These are phyloP conservation scores for Hymenoscyphus albidus DNA, from an alignment of 2,329 filamentous ascomycete species.

Conservation along the genomic window DNA sequence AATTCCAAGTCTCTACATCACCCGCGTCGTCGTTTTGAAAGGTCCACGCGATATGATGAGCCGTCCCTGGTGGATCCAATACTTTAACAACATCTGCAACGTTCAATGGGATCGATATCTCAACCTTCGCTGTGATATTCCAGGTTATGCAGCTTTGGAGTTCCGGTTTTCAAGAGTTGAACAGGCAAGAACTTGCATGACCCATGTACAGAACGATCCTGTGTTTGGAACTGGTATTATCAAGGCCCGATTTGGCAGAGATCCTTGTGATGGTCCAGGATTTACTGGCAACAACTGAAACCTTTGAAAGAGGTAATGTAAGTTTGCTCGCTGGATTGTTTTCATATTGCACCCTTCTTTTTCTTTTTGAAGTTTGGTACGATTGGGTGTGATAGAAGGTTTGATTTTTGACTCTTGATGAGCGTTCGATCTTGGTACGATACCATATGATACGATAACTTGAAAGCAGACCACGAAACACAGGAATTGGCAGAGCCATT, in stretches of 20 bases:
- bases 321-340: background rate
- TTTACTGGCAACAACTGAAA: background rate
- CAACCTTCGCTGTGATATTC: background rate
- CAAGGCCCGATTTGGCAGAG: background rate
- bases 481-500: background rate
- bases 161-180: conserved; percentile 4
- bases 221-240: background rate
- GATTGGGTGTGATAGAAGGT: background rate
- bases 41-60: background rate
- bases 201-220: background rate
- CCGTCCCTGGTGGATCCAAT: background rate
- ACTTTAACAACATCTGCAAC: conserved; percentile 2
- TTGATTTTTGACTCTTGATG: conserved; percentile 1
- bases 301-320: background rate
- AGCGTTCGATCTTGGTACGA: background rate
- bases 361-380: background rate
- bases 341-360: background rate
- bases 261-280: conserved; percentile 1
- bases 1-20: background rate
- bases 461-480: background rate
- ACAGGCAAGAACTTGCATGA: background rate
- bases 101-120: background rate
- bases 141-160: background rate
- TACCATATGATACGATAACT: background rate
- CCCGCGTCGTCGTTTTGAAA: background rate